phyloP scores from a whole-genome alignment of 2,329 filamentous ascomycete species.

The Calonectria pseudoturangicola region DNA sequence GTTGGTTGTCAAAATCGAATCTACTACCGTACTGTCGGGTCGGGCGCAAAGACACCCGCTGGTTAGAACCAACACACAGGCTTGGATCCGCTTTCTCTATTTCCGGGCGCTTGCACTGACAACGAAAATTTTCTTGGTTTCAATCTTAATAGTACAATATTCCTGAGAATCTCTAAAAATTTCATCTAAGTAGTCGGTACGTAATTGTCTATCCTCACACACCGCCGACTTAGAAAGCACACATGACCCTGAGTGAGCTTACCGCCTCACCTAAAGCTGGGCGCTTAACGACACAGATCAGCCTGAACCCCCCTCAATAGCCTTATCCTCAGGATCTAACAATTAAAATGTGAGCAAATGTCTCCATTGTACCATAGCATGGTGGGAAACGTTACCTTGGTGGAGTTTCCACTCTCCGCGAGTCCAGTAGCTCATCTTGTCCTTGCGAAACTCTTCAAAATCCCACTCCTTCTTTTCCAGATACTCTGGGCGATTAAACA shows the following conservation, averaged over 20 bases:
- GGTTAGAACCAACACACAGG: slow-evolving; percentile 24
- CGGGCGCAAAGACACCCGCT: neutral
- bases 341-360: slow-evolving; percentile 35
- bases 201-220: slow-evolving; percentile 32
- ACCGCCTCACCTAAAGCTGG: slow-evolving; percentile 28
- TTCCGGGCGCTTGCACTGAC: slow-evolving; percentile 19
- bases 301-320: slow-evolving; percentile 32
- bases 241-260: slow-evolving; percentile 2
- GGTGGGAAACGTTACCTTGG: slow-evolving; percentile 56
- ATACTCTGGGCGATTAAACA: slow-evolving; percentile 70
- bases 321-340: slow-evolving; percentile 50
- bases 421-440: slow-evolving; percentile 79
- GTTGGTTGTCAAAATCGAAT: slow-evolving; percentile 33
- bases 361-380: neutral
- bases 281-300: slow-evolving; percentile 46
- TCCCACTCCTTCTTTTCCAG: slow-evolving; percentile 91
- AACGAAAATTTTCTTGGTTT: neutral
- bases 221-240: slow-evolving; percentile 41
- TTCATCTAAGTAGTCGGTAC: slow-evolving; percentile 35
- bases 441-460: slow-evolving; percentile 85
- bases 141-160: neutral
- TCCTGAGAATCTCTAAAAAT: neutral
- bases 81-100: slow-evolving; percentile 2
- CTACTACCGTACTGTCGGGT: slow-evolving; percentile 10
- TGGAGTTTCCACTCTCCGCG: slow-evolving; percentile 68